A percentile compares a stretch with the other conserved stretches of the same genome.
Evolutionary conservation across 2,329 filamentous ascomycete species (phyloP).

Genomic region (Trichoderma gracile): DNA sequence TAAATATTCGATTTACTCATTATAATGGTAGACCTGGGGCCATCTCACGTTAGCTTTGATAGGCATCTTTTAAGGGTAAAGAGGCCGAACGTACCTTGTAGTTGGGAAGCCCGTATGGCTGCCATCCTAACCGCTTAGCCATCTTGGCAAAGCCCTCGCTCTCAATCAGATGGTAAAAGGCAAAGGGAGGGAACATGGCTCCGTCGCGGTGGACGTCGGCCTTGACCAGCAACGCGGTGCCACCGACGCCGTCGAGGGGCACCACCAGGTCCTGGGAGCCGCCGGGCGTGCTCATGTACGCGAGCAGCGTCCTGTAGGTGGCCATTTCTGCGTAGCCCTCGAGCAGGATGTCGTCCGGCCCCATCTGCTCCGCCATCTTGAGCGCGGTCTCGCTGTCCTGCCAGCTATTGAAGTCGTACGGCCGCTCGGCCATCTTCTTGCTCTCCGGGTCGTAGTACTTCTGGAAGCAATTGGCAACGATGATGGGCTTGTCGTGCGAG

Average conservation of each 20-base stretch:
- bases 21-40: constrained; percentile 84
- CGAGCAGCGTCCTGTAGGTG: constrained; percentile 90
- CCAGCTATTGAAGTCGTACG: constrained; percentile 99
- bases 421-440: constrained; percentile 70
- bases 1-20: constrained; percentile 61
- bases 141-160: constrained; percentile 98
- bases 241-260: constrained; percentile 87
- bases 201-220: constrained; percentile 96
- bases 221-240: constrained; percentile 89
- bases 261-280: constrained; percentile 64
- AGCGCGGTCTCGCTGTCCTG: constrained; percentile 81
- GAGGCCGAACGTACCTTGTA: constrained; percentile 71
- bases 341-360: constrained; percentile 84
- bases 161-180: constrained; percentile 96
- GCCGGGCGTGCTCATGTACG: constrained; percentile 66
- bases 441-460: constrained; percentile 70
- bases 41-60: constrained; percentile 25
- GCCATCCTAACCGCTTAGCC: constrained; percentile 85
- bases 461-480: constrained; percentile 96
- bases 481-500: constrained; percentile 80
- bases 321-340: constrained; percentile 93
- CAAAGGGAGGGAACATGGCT: constrained; percentile 96
- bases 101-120: constrained; percentile 85
- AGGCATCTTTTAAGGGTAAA: background rate
- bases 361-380: constrained; percentile 76